These are phyloP conservation scores for Saccharomyces hybrid DNA, from an alignment of 1,139 yeast species.

Conservation along the genomic window DNA sequence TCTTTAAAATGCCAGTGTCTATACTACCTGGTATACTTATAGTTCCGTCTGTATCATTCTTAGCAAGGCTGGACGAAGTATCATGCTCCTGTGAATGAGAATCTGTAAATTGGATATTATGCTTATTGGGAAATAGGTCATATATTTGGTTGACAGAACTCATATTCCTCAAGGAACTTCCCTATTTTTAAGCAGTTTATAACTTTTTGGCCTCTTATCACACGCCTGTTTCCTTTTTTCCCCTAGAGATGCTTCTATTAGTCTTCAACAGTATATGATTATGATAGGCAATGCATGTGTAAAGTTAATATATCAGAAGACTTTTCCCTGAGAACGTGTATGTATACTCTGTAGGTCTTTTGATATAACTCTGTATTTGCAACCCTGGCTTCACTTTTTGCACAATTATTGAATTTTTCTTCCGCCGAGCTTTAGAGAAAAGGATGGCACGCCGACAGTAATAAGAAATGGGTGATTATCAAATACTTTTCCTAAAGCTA, in stretches of 20 bases:
- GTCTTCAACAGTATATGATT: neutral
- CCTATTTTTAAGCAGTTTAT: neutral
- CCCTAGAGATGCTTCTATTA: neutral
- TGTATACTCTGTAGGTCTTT: neutral
- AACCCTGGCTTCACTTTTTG: neutral
- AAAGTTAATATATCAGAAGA: neutral
- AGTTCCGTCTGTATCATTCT: conserved; percentile 1
- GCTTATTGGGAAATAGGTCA: conserved; percentile 19
- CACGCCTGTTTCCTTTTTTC: neutral
- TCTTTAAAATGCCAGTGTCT: conserved; percentile 12
- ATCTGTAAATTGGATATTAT: conserved; percentile 13
- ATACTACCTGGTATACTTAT: conserved; percentile 8
- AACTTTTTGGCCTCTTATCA: neutral
- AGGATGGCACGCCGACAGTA: neutral
- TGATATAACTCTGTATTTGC: neutral
- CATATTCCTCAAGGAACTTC: neutral
- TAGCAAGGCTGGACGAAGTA: neutral
- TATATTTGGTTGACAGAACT: neutral
- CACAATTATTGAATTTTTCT: neutral
- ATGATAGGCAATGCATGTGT: neutral
- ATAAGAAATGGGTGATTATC: neutral
- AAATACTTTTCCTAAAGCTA: neutral
- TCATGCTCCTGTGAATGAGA: neutral
- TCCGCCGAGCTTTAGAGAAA: neutral
- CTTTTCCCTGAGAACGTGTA: neutral